Evolutionary conservation across 2,329 filamentous ascomycete species (phyloP).

Genomic region (Pyrenochaeta sp.): DNA sequence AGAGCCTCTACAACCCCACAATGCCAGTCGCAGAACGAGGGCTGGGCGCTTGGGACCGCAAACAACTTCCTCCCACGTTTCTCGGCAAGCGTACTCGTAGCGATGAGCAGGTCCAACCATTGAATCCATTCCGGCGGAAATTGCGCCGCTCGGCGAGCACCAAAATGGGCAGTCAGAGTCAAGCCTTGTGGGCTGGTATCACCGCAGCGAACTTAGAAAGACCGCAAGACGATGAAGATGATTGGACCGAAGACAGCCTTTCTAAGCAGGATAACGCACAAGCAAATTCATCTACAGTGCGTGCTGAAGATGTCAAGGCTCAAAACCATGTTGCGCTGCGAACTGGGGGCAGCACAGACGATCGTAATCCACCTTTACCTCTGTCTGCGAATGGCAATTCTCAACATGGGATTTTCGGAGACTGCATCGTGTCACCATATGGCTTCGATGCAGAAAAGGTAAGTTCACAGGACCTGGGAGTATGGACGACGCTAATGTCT

Average conservation of each 20-base stretch:
- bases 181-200: slow-evolving; percentile 91
- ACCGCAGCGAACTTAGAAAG: slow-evolving; percentile 57
- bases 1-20: slow-evolving; percentile 81
- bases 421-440: slow-evolving; percentile 52
- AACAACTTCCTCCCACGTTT: slow-evolving; percentile 51
- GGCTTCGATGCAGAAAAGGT: slow-evolving; percentile 57
- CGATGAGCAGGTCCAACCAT: slow-evolving; percentile 33
- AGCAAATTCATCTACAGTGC: slow-evolving; percentile 15
- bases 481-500: slow-evolving; percentile 29
- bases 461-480: slow-evolving; percentile 8
- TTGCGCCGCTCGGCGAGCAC: slow-evolving; percentile 86
- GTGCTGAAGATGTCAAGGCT: slow-evolving; percentile 3
- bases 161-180: slow-evolving; percentile 80
- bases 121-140: slow-evolving; percentile 71
- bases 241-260: slow-evolving; percentile 44
- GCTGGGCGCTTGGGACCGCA: slow-evolving; percentile 73
- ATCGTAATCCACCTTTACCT: slow-evolving; percentile 5
- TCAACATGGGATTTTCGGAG: slow-evolving; percentile 53
- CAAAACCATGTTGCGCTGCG: slow-evolving; percentile 15
- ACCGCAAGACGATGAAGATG: slow-evolving; percentile 36
- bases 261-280: slow-evolving; percentile 30
- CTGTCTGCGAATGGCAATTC: slow-evolving; percentile 5
- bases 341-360: slow-evolving; percentile 22
- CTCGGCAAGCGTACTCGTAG: slow-evolving; percentile 48
- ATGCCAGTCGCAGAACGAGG: slow-evolving; percentile 77